Conservation (phyloP, 306 rosid genomes). For the Cicer bijugum region DNA sequence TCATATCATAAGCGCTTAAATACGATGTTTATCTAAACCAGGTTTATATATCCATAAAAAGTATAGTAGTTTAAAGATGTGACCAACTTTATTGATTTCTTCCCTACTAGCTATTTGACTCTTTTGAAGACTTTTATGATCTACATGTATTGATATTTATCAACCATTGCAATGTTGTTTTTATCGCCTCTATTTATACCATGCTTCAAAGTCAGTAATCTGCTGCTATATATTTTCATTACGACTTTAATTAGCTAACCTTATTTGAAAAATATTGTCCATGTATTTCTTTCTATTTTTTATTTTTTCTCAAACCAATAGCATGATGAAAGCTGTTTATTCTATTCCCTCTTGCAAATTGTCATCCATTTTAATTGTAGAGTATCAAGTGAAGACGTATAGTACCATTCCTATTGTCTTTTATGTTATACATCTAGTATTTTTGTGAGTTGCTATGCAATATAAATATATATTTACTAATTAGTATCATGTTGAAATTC, state of each 20-base stretch:
- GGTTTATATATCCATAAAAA: background rate
- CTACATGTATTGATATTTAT: background rate
- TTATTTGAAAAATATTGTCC: background rate
- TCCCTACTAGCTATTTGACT: background rate
- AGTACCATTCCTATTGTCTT: background rate
- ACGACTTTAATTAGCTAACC: background rate
- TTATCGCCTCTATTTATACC: background rate
- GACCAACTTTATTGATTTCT: background rate
- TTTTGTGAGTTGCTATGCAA: background rate
- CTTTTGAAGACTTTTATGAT: background rate
- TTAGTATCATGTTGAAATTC: conserved; percentile 7
- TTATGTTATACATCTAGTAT: background rate
- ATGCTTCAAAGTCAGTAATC: background rate
- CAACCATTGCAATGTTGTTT: background rate
- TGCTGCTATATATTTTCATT: background rate
- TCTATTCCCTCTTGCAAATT: background rate
- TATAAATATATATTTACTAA: background rate
- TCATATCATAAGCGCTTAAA: too few species aligned
- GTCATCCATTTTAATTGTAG: conserved; percentile 5
- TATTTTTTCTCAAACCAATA: background rate
- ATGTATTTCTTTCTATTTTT: background rate
- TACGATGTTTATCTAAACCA: too few species aligned
- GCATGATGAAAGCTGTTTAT: background rate
- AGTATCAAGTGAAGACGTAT: background rate
- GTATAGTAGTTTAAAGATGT: background rate